Evolutionary conservation across 2,329 filamentous ascomycete genomes (phyloP).

Genomic region (Chrysoporthe puriensis): DNA sequence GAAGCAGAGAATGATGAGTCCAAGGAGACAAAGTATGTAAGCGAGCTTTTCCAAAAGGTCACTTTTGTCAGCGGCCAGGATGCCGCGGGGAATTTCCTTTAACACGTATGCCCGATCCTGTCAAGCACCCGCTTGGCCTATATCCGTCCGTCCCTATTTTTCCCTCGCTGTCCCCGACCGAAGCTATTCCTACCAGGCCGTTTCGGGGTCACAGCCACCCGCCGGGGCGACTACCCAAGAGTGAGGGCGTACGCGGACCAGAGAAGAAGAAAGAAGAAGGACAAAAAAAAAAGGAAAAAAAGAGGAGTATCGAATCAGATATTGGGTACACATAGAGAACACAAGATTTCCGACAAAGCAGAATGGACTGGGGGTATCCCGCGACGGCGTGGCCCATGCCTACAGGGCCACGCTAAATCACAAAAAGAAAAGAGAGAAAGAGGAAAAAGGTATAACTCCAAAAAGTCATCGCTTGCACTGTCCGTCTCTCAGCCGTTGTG

Average conservation of each 20-base stretch:
- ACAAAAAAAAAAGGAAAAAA: neutral
- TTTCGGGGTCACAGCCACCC: neutral
- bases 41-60: too few relatives aligned
- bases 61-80: too few relatives aligned
- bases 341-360: conserved; percentile 2
- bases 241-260: neutral
- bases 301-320: neutral
- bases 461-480: neutral
- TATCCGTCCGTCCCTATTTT: neutral
- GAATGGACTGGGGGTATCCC: conserved; percentile 12
- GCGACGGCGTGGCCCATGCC: neutral
- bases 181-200: neutral
- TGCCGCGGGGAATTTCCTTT: too few relatives aligned
- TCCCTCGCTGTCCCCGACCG: neutral
- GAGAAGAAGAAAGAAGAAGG: neutral
- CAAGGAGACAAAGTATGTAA: too few relatives aligned
- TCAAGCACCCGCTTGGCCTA: neutral
- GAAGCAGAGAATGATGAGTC: neutral
- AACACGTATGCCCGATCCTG: neutral
- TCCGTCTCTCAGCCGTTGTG: neutral
- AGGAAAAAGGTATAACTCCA: neutral
- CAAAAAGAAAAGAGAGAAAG: neutral
- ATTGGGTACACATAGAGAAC: neutral
- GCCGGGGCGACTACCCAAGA: neutral
- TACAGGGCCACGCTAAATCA: neutral